Evolutionary conservation across 2,329 filamentous ascomycete genomes (phyloP), one percentile per base, ranked within the genome.

Genomic region (Diaporthe longicolla): DNA sequence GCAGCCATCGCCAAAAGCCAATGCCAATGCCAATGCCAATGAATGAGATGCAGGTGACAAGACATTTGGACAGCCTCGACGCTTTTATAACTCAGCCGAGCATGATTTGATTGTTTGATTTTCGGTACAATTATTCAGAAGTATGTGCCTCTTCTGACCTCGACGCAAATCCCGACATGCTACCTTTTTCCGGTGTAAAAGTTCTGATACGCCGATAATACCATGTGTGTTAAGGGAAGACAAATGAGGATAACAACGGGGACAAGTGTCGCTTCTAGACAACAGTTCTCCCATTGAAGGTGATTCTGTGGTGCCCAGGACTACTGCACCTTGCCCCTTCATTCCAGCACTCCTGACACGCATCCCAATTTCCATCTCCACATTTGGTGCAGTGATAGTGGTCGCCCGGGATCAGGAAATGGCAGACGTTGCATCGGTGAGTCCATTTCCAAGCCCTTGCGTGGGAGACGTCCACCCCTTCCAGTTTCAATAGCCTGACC

Each of bases 371-470:
- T 24, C 63, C 48, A 9, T 32, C 32, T 24, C n/a, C 48, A 32
- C 63, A 68, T n/a, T 54, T 48, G 13, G 13, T 8, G n/a, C 63
- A 68, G 11, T 68, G 63, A 54, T 54, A 54, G 48, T 32, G 63
- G 15, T 54, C 48, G n/a, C 48, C n/a, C 17, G 63, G 63, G n/a
- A 68, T 54, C 17, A 48, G 63, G 32, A 68, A 68, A 17, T 37
- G 37, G 32, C 48, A 68, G 15, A 17, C 48, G 8, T 68, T 48
- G 2, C 63, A 68, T 32, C 48, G 37, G 17, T 68, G 24, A 29
- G 52, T n/a, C 63, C 63, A 68, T 29, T 29, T 68, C 63, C 63
- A 68, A 29, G 63, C 32, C 32, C 45, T 68, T 3, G 29, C 63
- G 19, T 68, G 48, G 8, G 48, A 40, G 3, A 68, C 63, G 5